A percentile compares a stretch with the other conserved stretches of the same genome.
Conservation (phyloP, 352 stramenopile genomes). For the Thalassiosira oceanica region DNA sequence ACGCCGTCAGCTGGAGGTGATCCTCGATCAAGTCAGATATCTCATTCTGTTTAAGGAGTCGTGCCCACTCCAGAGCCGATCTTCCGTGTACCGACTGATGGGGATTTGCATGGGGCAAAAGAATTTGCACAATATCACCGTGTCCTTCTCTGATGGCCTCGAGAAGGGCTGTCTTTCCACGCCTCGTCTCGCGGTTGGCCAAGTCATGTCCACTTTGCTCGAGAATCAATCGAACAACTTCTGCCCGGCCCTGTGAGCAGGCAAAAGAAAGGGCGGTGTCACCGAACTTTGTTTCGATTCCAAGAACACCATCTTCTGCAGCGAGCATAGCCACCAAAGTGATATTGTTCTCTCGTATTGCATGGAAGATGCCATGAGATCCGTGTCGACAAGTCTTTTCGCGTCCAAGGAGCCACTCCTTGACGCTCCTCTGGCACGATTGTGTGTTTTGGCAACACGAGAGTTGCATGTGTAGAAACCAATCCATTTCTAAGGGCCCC, state of each 20-base stretch:
- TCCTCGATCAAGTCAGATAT: constrained; percentile 23
- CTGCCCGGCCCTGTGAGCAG: constrained; percentile 13
- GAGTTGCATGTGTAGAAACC: too few relatives aligned
- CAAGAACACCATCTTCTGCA: background rate
- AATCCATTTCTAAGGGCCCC: too few relatives aligned
- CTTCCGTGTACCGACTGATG: constrained; percentile 2
- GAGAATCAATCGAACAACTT: constrained; percentile 35
- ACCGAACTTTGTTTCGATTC: constrained; percentile 35
- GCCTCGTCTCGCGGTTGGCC: constrained; percentile 40
- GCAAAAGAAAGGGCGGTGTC: constrained; percentile 43
- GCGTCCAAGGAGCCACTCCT: constrained; percentile 2
- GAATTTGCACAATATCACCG: constrained; percentile 11
- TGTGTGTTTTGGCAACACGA: constrained; percentile 22
- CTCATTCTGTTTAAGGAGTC: background rate
- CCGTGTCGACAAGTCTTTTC: constrained; percentile 2
- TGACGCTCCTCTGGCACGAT: constrained; percentile 1
- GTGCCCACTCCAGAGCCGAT: constrained; percentile 18
- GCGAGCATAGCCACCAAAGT: constrained; percentile 7
- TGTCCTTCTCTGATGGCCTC: constrained; percentile 39
- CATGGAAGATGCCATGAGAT: constrained; percentile 19
- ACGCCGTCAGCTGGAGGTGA: background rate
- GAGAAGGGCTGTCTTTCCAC: constrained; percentile 41
- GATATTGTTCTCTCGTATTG: constrained; percentile 16
- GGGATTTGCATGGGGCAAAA: constrained; percentile 11
- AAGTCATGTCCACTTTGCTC: constrained; percentile 4